Evolutionary conservation across 768 basidiomycete species (phyloP).

Genomic region (Russula sp.): DNA sequence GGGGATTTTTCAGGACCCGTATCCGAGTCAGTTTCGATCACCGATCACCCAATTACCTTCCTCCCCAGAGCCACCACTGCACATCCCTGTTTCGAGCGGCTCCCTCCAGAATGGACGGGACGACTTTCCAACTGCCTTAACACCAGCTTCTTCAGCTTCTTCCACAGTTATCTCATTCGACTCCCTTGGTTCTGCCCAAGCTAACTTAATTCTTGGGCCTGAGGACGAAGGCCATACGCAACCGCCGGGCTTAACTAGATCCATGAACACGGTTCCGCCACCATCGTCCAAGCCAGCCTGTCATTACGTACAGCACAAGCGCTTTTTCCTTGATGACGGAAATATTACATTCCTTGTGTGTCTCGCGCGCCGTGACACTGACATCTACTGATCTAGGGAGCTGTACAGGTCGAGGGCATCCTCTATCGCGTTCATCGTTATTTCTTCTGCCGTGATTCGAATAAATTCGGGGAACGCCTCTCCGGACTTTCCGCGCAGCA

Average conservation of each 20-base stretch:
- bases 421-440: slow-evolving; percentile 20
- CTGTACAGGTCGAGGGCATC: background rate
- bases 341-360: slow-evolving; percentile 14
- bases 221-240: background rate
- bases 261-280: background rate
- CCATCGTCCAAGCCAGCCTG: background rate
- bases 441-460: slow-evolving; percentile 17
- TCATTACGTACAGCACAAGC: background rate
- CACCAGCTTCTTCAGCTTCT: background rate
- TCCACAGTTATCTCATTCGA: slow-evolving; percentile 9
- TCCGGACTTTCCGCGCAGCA: background rate
- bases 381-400: background rate
- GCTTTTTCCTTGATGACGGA: slow-evolving; percentile 17
- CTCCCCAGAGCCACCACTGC: no score
- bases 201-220: background rate
- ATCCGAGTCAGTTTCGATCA: no score
- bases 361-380: background rate
- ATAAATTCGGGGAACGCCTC: background rate
- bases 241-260: background rate
- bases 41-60: no score
- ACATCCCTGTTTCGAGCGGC: no score
- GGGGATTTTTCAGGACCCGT: no score
- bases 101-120: no score
- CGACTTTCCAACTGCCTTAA: background rate
- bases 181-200: background rate